phyloP scores from a whole-genome alignment of 2,329 filamentous ascomycete species.

The Fusarium dlaminii region DNA sequence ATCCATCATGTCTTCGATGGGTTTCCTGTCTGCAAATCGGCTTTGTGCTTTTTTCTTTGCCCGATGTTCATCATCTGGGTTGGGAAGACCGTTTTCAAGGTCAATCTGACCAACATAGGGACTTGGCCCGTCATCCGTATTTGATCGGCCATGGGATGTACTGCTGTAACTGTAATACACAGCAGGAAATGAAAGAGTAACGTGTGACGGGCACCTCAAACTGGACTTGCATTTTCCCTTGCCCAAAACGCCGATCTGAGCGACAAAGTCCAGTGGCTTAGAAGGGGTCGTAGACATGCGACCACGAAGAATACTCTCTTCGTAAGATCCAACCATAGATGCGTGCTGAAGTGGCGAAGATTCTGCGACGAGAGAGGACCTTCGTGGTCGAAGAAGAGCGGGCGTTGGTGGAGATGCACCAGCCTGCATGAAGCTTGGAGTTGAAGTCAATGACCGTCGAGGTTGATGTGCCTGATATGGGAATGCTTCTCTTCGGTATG shows the following conservation, averaged over 20 bases:
- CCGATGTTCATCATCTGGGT: conserved; percentile 58
- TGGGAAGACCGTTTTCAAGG: conserved; percentile 80
- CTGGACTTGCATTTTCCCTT: conserved; percentile 88
- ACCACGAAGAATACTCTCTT: conserved; percentile 93
- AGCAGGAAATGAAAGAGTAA: conserved; percentile 89
- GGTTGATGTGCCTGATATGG: conserved; percentile 84
- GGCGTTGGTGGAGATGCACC: conserved; percentile 61
- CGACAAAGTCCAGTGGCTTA: conserved; percentile 89
- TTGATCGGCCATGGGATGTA: conserved; percentile 69
- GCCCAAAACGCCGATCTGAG: conserved; percentile 93
- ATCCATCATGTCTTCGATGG: conserved; percentile 41
- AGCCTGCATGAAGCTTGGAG: conserved; percentile 52
- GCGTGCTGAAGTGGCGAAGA: conserved; percentile 84
- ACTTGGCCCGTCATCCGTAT: conserved; percentile 85
- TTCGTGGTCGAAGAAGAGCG: conserved; percentile 63
- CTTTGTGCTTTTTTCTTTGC: conserved; percentile 60
- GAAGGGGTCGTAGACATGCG: conserved; percentile 98
- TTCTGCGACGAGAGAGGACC: conserved; percentile 78
- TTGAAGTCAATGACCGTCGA: conserved; percentile 75
- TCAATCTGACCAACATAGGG: conserved; percentile 96
- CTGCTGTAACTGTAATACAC: conserved; percentile 94
- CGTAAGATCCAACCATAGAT: conserved; percentile 97
- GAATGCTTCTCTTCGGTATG: conserved; percentile 67
- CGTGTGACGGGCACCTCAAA: conserved; percentile 87
- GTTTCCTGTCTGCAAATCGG: conserved; percentile 52